Evolutionary conservation across 179 eudicot species (phyloP).

Genomic region (Drosera spatulata): DNA sequence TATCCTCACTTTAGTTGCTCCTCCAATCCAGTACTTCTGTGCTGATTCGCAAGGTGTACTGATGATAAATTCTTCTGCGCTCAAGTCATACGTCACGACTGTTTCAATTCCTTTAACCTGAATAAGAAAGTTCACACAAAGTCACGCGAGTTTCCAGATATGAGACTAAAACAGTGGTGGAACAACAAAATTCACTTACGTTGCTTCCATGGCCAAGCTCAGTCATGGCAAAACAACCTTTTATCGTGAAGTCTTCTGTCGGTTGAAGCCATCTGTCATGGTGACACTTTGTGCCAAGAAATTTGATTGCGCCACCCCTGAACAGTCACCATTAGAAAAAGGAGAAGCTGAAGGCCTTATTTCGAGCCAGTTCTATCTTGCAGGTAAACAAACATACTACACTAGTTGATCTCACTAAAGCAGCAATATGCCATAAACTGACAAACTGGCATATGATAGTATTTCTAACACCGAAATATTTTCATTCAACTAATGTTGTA

Average conservation of each 20-base stretch:
- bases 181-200: constrained; percentile 43
- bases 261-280: constrained; percentile 87
- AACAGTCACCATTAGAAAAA: constrained; percentile 6
- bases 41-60: constrained; percentile 96
- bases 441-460: too few relatives aligned
- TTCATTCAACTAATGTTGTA: too few relatives aligned
- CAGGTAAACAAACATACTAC: not conserved
- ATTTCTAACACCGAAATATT: too few relatives aligned
- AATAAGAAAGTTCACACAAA: not conserved
- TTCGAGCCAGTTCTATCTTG: too few relatives aligned
- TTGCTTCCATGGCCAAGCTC: constrained; percentile 99
- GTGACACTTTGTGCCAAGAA: constrained; percentile 91
- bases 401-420: too few relatives aligned
- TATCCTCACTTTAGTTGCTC: constrained; percentile 78
- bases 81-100: constrained; percentile 68
- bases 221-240: constrained; percentile 98
- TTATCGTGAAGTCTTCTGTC: constrained; percentile 58
- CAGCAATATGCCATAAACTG: too few relatives aligned
- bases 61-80: constrained; percentile 59
- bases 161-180: not conserved
- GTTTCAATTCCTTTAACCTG: constrained; percentile 98
- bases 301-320: constrained; percentile 98
- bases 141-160: not conserved
- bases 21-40: constrained; percentile 98
- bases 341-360: not conserved